Conservation (phyloP, 2,329 filamentous ascomycete species). For the Aspergillus uvarum region DNA sequence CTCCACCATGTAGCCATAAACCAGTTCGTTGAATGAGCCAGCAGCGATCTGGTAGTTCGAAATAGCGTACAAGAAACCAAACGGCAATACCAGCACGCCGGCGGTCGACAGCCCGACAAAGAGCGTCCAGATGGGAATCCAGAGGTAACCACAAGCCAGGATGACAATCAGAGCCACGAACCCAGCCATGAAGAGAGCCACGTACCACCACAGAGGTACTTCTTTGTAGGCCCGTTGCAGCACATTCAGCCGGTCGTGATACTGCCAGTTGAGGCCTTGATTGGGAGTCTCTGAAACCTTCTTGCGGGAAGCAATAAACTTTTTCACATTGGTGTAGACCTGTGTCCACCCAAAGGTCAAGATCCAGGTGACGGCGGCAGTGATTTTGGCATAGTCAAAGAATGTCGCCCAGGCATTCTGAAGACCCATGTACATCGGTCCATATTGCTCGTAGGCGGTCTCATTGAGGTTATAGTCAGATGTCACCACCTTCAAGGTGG, state of each 20-base stretch:
- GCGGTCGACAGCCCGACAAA: constrained; percentile 58
- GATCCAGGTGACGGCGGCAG: constrained; percentile 61
- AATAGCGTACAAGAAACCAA: constrained; percentile 60
- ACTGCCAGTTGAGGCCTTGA: constrained; percentile 54
- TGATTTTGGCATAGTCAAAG: constrained; percentile 61
- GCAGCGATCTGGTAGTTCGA: constrained; percentile 57
- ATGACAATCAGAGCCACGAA: constrained; percentile 54
- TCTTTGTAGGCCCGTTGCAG: constrained; percentile 59
- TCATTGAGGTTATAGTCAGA: constrained; percentile 50
- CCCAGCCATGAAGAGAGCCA: constrained; percentile 50
- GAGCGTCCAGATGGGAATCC: constrained; percentile 61
- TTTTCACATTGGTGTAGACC: constrained; percentile 48
- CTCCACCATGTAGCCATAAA: constrained; percentile 61
- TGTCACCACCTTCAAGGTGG: constrained; percentile 45
- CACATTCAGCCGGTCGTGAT: constrained; percentile 59
- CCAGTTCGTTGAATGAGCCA: constrained; percentile 59
- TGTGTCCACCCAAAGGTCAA: constrained; percentile 55
- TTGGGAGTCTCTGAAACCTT: constrained; percentile 27
- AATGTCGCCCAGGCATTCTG: constrained; percentile 61
- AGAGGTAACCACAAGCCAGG: constrained; percentile 53
- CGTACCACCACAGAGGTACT: constrained; percentile 61
- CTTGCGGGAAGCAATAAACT: constrained; percentile 43
- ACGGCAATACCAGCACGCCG: constrained; percentile 56
- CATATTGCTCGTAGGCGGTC: constrained; percentile 48
- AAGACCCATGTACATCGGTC: constrained; percentile 58